Conservation (phyloP, 805 yeast genomes). For the Myxozyma melibiosi region DNA sequence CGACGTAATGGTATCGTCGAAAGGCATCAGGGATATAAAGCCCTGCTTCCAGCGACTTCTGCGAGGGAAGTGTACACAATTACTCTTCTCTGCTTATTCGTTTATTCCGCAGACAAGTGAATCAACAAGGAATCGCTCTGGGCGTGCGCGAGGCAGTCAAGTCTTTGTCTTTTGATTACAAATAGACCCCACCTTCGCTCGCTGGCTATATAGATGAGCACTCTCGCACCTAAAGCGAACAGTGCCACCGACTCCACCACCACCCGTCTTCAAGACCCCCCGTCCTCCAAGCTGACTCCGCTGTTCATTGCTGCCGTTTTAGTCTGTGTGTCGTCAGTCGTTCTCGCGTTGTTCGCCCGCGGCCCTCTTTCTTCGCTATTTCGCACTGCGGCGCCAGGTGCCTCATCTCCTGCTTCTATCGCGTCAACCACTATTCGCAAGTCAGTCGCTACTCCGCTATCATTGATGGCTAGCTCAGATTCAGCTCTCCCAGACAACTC, state of each 20-base stretch:
- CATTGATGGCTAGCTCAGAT: not conserved
- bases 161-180: not conserved
- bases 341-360: slow-evolving; percentile 9
- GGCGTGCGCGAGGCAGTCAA: not conserved
- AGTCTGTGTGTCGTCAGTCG: slow-evolving; percentile 1
- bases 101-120: too few species aligned
- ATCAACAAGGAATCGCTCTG: too few species aligned
- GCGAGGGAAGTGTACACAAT: too few species aligned
- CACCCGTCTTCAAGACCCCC: not conserved
- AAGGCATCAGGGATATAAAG: too few species aligned
- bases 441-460: not conserved
- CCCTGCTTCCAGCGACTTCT: too few species aligned
- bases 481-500: not conserved
- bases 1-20: not conserved
- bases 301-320: slow-evolving; percentile 3
- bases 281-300: not conserved
- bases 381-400: not conserved
- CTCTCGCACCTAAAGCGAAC: not conserved
- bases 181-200: not conserved
- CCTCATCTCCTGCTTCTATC: not conserved
- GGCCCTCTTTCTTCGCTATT: not conserved
- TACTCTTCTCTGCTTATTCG: too few species aligned
- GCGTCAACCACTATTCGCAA: not conserved
- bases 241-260: not conserved
- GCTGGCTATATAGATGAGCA: not conserved